Base-by-base conservation (phyloP, 306 rosid genomes). In the Chamaecrista fasciculata region DNA sequence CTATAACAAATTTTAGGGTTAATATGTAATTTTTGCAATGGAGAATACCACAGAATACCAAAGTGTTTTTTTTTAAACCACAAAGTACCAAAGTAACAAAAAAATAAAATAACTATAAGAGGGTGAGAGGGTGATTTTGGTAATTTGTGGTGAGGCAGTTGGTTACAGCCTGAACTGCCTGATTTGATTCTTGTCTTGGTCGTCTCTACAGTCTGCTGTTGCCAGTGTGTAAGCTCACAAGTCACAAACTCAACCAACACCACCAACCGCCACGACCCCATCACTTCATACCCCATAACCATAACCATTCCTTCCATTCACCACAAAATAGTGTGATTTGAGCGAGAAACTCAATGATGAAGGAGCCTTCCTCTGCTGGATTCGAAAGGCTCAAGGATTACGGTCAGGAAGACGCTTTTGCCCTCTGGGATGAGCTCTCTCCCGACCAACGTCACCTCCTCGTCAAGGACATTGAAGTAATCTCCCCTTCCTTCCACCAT, bases 351-450 rank as follows among this genome's bases (percentile, higher is more conserved):
- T 0, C 16, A 42, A 10, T 42, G 12, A 42, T 79, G 86, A 77
- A 81, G 24, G 86, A 83, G 33, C 76, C 83, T 1, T 67, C 78
- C 69, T 36, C 83, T 29, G 76, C 70, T 37, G 86, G 66, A 66
- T 52, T 92, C 15, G 98, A 92, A 80, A 74, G 96, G 55, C 89
- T 92, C 82, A 92, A 92, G 81, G 98, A 92, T 56, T 90, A 87
- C 52, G 96, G 98, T 70, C 98, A 92, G 15, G 98, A 92, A 73
- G 93, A 90, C 78, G 91, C 86, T 42, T 87, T 92, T 43, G 77
- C 93, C 26, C 96, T 87, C 52, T 92, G 96, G 96, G 88, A 90
- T 33, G 96, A 92, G 77, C 96, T 92, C 72, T 84, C 98, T 12
- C 69, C 67, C 2, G 88, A 92, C 5, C 96, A 92, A 19, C 96